Base-by-base conservation (phyloP, 176 grass and related monocot genomes). In the Oryza meridionalis region DNA sequence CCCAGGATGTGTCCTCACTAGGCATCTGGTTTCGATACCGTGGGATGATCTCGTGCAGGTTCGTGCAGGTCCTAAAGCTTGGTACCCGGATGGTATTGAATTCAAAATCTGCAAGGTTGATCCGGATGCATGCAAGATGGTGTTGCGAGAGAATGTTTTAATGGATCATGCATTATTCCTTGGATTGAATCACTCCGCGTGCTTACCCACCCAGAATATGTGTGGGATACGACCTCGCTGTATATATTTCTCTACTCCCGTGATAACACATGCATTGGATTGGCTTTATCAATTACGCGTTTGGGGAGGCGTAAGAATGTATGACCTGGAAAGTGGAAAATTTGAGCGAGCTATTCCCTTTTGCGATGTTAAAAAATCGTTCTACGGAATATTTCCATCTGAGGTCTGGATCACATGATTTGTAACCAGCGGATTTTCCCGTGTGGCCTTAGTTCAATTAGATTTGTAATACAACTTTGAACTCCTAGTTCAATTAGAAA, bases 91-190 rank as follows among this genome's bases (percentile, higher is more conserved):
- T 44, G 46, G 46, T 49, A 49, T 49, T 49, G 46, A 12, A 15
- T 70, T 85, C 49, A 7, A 44, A 61, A 35, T 78, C 12, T 5
- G 4, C 25, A 45, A 61, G 26, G 7, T 78, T 13, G 75, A 35
- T 45, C 14, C 9, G 0, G 47, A 21, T 68, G 46, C 15, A 33
- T 33, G 22, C 49, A 45, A 32, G 33, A 42, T 16, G 74, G 37
- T 70, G 15, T 40, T 6, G 29, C 11, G 68, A 0, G 14, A 8
- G 15, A 49, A 49, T 49, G 37, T 31, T 50, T 70, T 69, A 1
- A n/a, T 45, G 65, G 75, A 69, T 42, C 66, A 85, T 32, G 66
- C 74, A 27, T 22, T 85, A 11, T 85, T 85, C 75, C 7, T 85
- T 61, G 83, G 66, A 70, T n/a, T 78, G 19, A 85, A 78, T 59